Evolutionary conservation across 106 monocot species (phyloP), one percentile per base, ranked within the genome.

Genomic region (Posidonia australis): DNA sequence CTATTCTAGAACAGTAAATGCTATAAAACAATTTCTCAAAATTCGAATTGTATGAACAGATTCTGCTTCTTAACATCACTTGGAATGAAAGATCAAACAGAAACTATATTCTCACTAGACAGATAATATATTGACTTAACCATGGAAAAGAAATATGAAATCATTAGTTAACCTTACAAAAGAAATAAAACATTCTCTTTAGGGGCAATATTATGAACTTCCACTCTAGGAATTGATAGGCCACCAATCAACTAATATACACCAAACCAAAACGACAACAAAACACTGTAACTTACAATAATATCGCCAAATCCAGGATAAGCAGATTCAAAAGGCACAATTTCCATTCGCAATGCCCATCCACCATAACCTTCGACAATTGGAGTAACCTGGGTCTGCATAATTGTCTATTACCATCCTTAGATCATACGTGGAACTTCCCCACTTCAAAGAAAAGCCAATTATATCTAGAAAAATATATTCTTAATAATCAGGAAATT

Each of bases 351-450:
- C 19, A 98, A 76, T 10, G 98, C 98, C 98, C 98, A 98, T 20
- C 98, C 98, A 30, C 98, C 98, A 81, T 98, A 98, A 62, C 91
- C 98, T 87, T 98, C 91, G 58, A 98, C 98, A 83, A 98, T 98
- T 26, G 98, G 96, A n/a, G 98, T 98, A 51, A 98, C 98, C 67
- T 77, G 82, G 13, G 98, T 98, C 98, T 98, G 77, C 66, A 42
- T 29, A 32, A 43, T 27, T 32, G 5, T 10, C 23, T 56, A 41
- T 67, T 54, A 59, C 28, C 30, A 49, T 19, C 14, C 1, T 22
- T 12, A 24, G 10, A 3, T 54, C 10, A 22, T 22, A 54, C 19
- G 53, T 10, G 19, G 36, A 36, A 10, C 10, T 24, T 22, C 10
- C 53, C 23, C 19, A 19, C 53, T 21, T 24, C 26, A 58, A 58